These are phyloP conservation scores for Phascolomyces articulosus DNA, from an alignment of 371 early-diverging fungal species.

Conservation along the genomic window DNA sequence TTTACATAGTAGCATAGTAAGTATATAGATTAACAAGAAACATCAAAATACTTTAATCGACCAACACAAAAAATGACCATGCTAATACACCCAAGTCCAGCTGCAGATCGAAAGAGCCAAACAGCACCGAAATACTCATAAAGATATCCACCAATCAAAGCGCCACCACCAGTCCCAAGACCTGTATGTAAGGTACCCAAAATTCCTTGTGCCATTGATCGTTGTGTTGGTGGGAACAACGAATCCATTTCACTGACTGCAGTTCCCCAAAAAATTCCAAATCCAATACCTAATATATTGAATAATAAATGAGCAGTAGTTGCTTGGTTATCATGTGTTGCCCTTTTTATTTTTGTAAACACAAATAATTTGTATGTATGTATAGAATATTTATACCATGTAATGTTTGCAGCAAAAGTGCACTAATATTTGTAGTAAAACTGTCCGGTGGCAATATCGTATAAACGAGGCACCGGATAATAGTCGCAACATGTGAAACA, in stretches of 20 bases:
- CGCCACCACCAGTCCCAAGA: constrained; percentile 37
- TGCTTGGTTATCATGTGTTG: constrained; percentile 6
- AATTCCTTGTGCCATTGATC: constrained; percentile 44
- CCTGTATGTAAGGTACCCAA: constrained; percentile 38
- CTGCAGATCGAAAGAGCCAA: constrained; percentile 23
- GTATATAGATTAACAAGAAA: no score
- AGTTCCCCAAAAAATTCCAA: constrained; percentile 38
- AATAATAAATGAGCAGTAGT: background rate
- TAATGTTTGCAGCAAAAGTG: constrained; percentile 39
- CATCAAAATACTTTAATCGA: constrained; percentile 1
- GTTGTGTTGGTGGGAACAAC: constrained; percentile 42
- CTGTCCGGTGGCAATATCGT: constrained; percentile 35
- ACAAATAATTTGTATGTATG: no score
- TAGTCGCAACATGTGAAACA: constrained; percentile 41
- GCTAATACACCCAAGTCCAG: constrained; percentile 16
- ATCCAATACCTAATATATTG: constrained; percentile 14
- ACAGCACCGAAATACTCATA: constrained; percentile 26
- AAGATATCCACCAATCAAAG: constrained; percentile 36
- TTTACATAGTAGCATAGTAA: no score
- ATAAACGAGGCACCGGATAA: constrained; percentile 39
- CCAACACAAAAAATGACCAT: constrained; percentile 20
- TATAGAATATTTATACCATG: constrained; percentile 27
- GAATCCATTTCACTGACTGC: constrained; percentile 42
- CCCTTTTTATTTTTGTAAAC: background rate
- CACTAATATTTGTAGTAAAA: constrained; percentile 33